Evolutionary conservation across 371 early-diverging fungal species (phyloP), one percentile per base, ranked within the genome.

Genomic region (Syncephalis plumigaleata): DNA sequence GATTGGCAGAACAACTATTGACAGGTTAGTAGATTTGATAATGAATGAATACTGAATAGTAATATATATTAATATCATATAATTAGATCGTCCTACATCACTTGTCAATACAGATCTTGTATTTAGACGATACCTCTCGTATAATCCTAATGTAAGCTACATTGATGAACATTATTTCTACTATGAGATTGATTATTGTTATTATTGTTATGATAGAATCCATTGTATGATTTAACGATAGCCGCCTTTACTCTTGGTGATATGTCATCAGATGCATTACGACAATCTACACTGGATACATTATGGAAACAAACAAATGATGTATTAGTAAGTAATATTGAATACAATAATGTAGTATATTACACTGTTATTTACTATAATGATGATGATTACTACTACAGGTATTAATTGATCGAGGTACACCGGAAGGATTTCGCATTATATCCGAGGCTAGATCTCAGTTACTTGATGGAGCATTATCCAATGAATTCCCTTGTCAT

Each of bases 341-440:
- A n/a, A n/a, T n/a, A n/a, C n/a, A n/a, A n/a, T n/a, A n/a, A n/a
- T n/a, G n/a, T n/a, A n/a, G n/a, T n/a, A 50, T 42, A 40, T 22
- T 25, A 11, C 36, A n/a, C n/a, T n/a, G n/a, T 23, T 11, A 18
- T 13, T 7, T 1, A 21, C 20, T 24, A 37, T 3, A n/a, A 39
- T 21, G 2, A 17, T 45, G 5, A 9, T n/a, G n/a, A n/a, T 36
- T 23, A 13, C 17, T 15, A 36, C 1, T 15, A 13, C n/a, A 76
- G 77, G 65, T 79, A 15, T 53, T 92, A 46, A 67, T 92, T 42
- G 93, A 92, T 45, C 73, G 87, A 21, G 93, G 91, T 15, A 86
- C 86, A 1, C 87, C 90, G 0, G 64, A 64, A 48, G 85, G 90
- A 2, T 85, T 77, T 52, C 58, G 69, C 18, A 65, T 67, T 22